Evolutionary conservation across 192 early-diverging fungal species (phyloP).

Genomic region (Backusella luteola): DNA sequence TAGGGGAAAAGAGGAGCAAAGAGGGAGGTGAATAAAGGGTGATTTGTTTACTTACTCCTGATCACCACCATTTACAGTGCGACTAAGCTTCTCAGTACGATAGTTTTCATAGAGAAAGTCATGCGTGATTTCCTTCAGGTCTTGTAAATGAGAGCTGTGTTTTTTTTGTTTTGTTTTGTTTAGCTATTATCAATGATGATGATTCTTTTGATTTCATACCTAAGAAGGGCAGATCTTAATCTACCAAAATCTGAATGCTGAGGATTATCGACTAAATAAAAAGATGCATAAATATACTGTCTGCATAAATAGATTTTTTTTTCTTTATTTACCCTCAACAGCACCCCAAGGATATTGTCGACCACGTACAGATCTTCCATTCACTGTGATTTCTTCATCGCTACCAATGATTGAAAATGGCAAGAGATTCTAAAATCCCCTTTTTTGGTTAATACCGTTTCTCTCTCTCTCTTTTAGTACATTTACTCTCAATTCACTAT

Average conservation of each 20-base stretch:
- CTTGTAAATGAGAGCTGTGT: constrained; percentile 91
- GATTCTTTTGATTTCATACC: constrained; percentile 37
- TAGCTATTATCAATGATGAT: neutral
- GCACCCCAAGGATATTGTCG: constrained; percentile 95
- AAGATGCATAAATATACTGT: neutral
- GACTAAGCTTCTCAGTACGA: constrained; percentile 85
- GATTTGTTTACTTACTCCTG: constrained; percentile 23
- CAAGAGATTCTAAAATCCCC: constrained; percentile 52
- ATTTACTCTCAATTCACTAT: constrained; percentile 80
- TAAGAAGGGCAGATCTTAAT: constrained; percentile 86
- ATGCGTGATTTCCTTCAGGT: constrained; percentile 96
- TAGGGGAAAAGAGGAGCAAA: neutral
- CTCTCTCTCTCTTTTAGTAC: neutral
- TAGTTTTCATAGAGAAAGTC: constrained; percentile 94
- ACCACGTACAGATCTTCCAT: constrained; percentile 89
- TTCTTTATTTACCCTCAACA: constrained; percentile 62
- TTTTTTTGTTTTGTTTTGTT: neutral
- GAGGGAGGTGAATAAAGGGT: neutral
- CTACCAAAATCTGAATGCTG: constrained; percentile 97
- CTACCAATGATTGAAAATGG: constrained; percentile 97
- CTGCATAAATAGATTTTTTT: neutral
- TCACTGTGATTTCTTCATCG: constrained; percentile 83
- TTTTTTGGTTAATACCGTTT: neutral
- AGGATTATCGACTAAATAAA: constrained; percentile 78
- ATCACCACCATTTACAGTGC: constrained; percentile 52